These are phyloP conservation scores for Mycena crocata DNA, from an alignment of 768 basidiomycete genomes.

Conservation along the genomic window DNA sequence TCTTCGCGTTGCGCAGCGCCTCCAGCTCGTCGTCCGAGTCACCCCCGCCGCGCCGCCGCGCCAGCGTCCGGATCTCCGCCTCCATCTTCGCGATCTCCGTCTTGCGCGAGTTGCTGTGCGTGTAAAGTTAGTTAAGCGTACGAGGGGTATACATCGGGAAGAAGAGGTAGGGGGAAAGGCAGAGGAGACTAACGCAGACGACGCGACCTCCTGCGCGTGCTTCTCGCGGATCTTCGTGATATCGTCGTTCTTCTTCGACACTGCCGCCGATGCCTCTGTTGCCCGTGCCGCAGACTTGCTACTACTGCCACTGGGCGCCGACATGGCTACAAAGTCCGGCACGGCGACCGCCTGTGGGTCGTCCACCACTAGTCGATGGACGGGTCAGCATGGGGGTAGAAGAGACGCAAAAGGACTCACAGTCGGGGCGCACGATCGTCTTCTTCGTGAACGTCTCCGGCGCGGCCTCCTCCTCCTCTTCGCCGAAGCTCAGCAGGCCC, in stretches of 20 bases:
- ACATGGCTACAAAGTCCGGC: slow-evolving; percentile 55
- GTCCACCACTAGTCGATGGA: slow-evolving; percentile 48
- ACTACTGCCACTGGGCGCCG: too few relatives aligned
- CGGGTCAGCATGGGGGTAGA: neutral
- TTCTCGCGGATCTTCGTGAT: slow-evolving; percentile 80
- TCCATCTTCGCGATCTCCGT: slow-evolving; percentile 91
- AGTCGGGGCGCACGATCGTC: slow-evolving; percentile 83
- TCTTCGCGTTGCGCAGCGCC: slow-evolving; percentile 60
- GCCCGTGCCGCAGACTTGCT: slow-evolving; percentile 28
- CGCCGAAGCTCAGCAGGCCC: slow-evolving; percentile 89
- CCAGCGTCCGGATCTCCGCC: slow-evolving; percentile 84
- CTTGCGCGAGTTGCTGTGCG: slow-evolving; percentile 72
- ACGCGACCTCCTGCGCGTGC: slow-evolving; percentile 77
- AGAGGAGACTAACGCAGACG: slow-evolving; percentile 69
- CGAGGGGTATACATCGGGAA: neutral
- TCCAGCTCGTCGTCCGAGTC: slow-evolving; percentile 73
- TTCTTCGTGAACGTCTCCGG: slow-evolving; percentile 76
- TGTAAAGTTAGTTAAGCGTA: neutral
- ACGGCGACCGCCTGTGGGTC: slow-evolving; percentile 46
- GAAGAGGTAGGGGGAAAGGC: slow-evolving; percentile 1
- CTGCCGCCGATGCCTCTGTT: slow-evolving; percentile 44
- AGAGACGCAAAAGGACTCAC: slow-evolving; percentile 70
- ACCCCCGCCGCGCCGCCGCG: slow-evolving; percentile 66
- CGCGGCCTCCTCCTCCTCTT: slow-evolving; percentile 71
- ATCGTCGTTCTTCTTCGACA: slow-evolving; percentile 59